Percentiles rank a stretch among this genome's conserved stretches.
These are phyloP conservation scores for Cyberlindnera xylosilytica DNA, from an alignment of 805 yeast species.

Conservation along the genomic window DNA sequence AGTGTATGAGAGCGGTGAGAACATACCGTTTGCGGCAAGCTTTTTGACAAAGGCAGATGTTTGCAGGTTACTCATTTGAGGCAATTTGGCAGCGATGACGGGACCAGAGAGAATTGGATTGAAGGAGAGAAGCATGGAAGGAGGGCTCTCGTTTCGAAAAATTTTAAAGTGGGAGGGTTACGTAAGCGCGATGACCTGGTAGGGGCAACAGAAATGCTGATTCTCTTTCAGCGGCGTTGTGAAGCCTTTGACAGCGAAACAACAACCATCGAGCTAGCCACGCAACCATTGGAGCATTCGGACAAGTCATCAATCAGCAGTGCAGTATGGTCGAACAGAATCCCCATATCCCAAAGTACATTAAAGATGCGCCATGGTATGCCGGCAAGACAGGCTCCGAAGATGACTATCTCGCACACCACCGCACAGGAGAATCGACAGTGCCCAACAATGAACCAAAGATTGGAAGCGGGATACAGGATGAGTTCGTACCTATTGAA, in stretches of 20 bases:
- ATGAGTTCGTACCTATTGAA: slow-evolving; percentile 33
- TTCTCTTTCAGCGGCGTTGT: too few species aligned
- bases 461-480: slow-evolving; percentile 55
- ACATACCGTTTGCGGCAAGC: slow-evolving; percentile 70
- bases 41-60: slow-evolving; percentile 64
- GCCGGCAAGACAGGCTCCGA: slow-evolving; percentile 18
- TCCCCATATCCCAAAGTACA: slow-evolving; percentile 39
- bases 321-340: slow-evolving; percentile 21
- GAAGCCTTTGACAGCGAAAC: too few species aligned
- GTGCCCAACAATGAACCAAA: slow-evolving; percentile 46
- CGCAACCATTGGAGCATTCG: too few species aligned
- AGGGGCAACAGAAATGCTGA: not conserved
- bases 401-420: slow-evolving; percentile 55
- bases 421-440: slow-evolving; percentile 35
- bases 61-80: slow-evolving; percentile 32
- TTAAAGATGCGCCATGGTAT: slow-evolving; percentile 41
- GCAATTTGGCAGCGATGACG: too few species aligned
- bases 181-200: slow-evolving; percentile 1
- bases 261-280: too few species aligned
- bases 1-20: too few species aligned
- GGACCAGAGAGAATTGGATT: too few species aligned
- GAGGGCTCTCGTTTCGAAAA: not conserved
- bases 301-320: not conserved
- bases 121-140: too few species aligned
- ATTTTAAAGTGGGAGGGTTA: not conserved